Base-by-base conservation (phyloP, 2,329 filamentous ascomycete species). In the Amauroascus verrucosus region DNA sequence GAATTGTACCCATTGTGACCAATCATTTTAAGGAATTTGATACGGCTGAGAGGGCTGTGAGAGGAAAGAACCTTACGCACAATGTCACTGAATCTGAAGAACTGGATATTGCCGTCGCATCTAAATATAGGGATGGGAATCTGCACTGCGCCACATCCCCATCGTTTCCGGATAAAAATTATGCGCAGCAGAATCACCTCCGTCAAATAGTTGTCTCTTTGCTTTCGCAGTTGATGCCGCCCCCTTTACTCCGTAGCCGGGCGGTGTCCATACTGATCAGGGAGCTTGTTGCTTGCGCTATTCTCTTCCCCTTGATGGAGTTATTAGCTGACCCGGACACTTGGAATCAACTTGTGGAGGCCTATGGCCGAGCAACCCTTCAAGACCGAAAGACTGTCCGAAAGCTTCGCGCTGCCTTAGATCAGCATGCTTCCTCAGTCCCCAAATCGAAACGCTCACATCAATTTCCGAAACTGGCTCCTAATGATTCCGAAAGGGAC, bases 281-380 rank as follows among this genome's bases (percentile, higher is more conserved):
- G 61, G 94, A 98, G 71, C 84, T 98, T 56, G 81, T 96, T n/a
- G 78, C 88, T 20, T 96, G 93, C 68, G 88, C 88, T n/a, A 84
- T 98, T 37, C 74, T 98, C 35, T 83, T 82, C 40, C 93, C 93
- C 0, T 73, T 94, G 20, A 77, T 96, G 65, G 82, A 85, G 62
- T 75, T 89, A 57, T 74, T 98, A 16, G 81, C 87, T 4, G 91
- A 98, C 61, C 90, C 94, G 1, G 94, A 98, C 71, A 95, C 86
- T 7, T 98, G 91, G 91, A 97, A 98, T 63, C 90, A 96, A 67
- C 70, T 95, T 56, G 88, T 97, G 77, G 91, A 97, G 69, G 90
- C 84, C 53, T 88, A 85, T 69, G 83, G 89, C 16, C 83, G 87
- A 48, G 85, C 85, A 24, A 85, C 95, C 74, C 77, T 98, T 40